Conservation (phyloP, 352 stramenopile genomes). For the Pythium aquatile region DNA sequence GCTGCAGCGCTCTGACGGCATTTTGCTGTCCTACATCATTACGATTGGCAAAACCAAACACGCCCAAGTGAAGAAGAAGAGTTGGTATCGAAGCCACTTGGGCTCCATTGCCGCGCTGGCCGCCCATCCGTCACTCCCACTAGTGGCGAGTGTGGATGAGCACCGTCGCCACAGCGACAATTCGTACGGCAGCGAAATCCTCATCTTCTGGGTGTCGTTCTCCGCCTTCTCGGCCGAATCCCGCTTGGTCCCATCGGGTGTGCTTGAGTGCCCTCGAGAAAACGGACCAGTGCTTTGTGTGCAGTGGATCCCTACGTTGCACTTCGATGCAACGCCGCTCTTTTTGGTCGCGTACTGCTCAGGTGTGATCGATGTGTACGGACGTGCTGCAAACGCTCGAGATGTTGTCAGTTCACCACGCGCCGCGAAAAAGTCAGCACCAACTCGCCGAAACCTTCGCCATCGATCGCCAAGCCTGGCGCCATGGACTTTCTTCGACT, state of each 20-base stretch:
- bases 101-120: conserved; percentile 67
- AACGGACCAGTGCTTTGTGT: conserved; percentile 64
- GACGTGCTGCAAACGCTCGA: conserved; percentile 43
- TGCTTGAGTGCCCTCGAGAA: conserved; percentile 48
- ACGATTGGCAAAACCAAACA: conserved; percentile 35
- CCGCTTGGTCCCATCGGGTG: conserved; percentile 74
- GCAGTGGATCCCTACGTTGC: conserved; percentile 75
- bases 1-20: conserved; percentile 68
- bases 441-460: not conserved
- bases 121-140: conserved; percentile 68
- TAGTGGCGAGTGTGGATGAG: conserved; percentile 69
- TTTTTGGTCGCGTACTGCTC: conserved; percentile 63
- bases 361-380: conserved; percentile 65
- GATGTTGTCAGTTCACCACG: conserved; percentile 60
- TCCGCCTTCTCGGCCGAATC: conserved; percentile 79
- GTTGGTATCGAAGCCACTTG: conserved; percentile 75
- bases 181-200: conserved; percentile 45
- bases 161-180: conserved; percentile 20
- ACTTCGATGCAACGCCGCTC: conserved; percentile 79
- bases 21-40: conserved; percentile 75
- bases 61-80: conserved; percentile 68
- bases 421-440: conserved; percentile 8
- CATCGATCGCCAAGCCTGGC: conserved; percentile 46
- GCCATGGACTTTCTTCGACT: conserved; percentile 76
- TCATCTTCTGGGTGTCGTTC: conserved; percentile 85